phyloP scores from a whole-genome alignment of 2,329 filamentous ascomycete species.

The Fusarium beomiforme region DNA sequence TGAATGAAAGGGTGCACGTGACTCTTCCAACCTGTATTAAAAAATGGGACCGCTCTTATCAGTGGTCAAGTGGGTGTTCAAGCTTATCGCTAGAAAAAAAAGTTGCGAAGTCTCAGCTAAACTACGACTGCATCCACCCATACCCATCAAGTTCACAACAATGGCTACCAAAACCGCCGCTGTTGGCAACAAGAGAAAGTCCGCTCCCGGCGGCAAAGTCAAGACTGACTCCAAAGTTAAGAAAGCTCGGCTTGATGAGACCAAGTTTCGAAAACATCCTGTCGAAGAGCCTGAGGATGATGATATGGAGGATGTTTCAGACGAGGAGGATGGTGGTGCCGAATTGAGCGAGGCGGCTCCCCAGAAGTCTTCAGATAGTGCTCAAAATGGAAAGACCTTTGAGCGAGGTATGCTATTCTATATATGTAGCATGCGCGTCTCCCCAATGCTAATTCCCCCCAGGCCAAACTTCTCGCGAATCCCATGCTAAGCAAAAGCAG shows the following conservation, averaged over 20 bases:
- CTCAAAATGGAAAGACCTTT: constrained; percentile 51
- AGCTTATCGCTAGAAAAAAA: constrained; percentile 43
- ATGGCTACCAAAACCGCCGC: constrained; percentile 62
- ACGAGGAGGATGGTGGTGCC: constrained; percentile 66
- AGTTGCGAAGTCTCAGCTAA: constrained; percentile 28
- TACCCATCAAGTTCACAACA: constrained; percentile 24
- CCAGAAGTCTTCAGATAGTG: constrained; percentile 50
- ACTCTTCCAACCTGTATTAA: neutral
- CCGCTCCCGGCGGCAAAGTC: constrained; percentile 55
- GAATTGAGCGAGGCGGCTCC: constrained; percentile 53
- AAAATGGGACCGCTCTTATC: constrained; percentile 27
- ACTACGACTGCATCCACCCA: constrained; percentile 36
- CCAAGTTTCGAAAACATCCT: constrained; percentile 48
- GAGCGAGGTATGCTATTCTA: constrained; percentile 53
- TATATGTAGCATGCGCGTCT: neutral
- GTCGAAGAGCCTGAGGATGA: constrained; percentile 55
- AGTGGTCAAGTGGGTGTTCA: constrained; percentile 13
- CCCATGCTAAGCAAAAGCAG: constrained; percentile 92
- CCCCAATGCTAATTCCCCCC: constrained; percentile 11
- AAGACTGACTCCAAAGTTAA: constrained; percentile 57
- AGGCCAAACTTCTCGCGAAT: constrained; percentile 80
- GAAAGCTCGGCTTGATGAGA: constrained; percentile 59
- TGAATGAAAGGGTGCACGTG: constrained; percentile 13
- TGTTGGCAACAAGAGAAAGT: constrained; percentile 67
- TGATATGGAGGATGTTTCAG: constrained; percentile 58